Evolutionary conservation across 495 filamentous ascomycete species (phyloP).

Genomic region (Delitschia confertaspora): DNA sequence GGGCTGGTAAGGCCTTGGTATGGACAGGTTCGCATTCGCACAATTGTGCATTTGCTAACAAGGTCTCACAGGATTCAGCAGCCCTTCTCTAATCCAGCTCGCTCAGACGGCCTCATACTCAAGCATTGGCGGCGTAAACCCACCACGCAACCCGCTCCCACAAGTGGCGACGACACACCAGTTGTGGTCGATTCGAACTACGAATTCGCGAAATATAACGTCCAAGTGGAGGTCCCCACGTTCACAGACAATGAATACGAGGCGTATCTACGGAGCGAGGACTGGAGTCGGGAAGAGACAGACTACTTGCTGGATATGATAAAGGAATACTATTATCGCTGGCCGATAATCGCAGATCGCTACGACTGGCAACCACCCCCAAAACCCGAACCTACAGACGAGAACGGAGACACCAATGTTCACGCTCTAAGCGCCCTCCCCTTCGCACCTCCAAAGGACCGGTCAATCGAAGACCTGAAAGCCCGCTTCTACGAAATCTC

Average conservation of each 20-base stretch:
- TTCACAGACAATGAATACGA: slow-evolving; percentile 86
- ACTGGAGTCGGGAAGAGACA: slow-evolving; percentile 89
- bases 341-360: slow-evolving; percentile 85
- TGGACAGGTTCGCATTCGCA: background rate
- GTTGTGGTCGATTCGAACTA: slow-evolving; percentile 41
- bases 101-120: slow-evolving; percentile 50
- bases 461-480: slow-evolving; percentile 86
- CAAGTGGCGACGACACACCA: slow-evolving; percentile 42
- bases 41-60: slow-evolving; percentile 32
- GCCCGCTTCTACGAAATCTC: slow-evolving; percentile 80
- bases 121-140: slow-evolving; percentile 55
- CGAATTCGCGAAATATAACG: slow-evolving; percentile 73
- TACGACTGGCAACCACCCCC: slow-evolving; percentile 63
- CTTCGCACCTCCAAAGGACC: slow-evolving; percentile 38
- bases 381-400: background rate
- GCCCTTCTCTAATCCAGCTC: slow-evolving; percentile 52
- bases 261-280: slow-evolving; percentile 55
- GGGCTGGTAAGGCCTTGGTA: slow-evolving; percentile 17
- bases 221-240: slow-evolving; percentile 59
- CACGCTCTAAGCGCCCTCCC: slow-evolving; percentile 34
- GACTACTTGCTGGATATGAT: slow-evolving; percentile 74
- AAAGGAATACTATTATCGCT: slow-evolving; percentile 72
- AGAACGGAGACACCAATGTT: slow-evolving; percentile 24
- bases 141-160: slow-evolving; percentile 8
- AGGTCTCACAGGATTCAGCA: slow-evolving; percentile 35